Conservation (phyloP, 2,329 filamentous ascomycete genomes). For the Lachnellula subtilissima region DNA sequence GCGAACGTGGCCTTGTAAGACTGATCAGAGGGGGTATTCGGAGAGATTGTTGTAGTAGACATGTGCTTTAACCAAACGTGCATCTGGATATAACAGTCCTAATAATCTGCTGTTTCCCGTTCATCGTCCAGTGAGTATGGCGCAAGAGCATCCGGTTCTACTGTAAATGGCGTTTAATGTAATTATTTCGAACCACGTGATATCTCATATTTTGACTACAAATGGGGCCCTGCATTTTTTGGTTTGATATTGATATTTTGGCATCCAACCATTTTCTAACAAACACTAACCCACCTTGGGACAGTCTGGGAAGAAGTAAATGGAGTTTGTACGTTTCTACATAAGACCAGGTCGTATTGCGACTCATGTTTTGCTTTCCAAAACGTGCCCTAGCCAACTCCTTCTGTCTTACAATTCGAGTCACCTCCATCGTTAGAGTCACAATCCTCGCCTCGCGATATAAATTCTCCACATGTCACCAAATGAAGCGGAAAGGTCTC, state of each 20-base stretch:
- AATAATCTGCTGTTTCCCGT: background rate
- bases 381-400: background rate
- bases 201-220: too few relatives aligned
- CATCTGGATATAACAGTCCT: background rate
- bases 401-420: slow-evolving; percentile 13
- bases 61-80: background rate
- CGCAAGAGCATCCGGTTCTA: background rate
- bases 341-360: background rate
- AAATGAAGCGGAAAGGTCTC: slow-evolving; percentile 32
- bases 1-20: slow-evolving; percentile 7
- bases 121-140: background rate
- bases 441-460: slow-evolving; percentile 2
- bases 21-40: slow-evolving; percentile 1
- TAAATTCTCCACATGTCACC: slow-evolving; percentile 15
- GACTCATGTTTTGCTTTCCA: slow-evolving; percentile 1
- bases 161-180: too few relatives aligned
- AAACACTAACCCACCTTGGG: too few relatives aligned
- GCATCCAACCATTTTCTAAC: too few relatives aligned
- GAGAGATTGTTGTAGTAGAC: background rate
- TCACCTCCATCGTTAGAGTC: slow-evolving; percentile 16
- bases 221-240: too few relatives aligned
- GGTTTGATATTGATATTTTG: too few relatives aligned
- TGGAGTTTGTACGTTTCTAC: too few relatives aligned
- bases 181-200: too few relatives aligned
- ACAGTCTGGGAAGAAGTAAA: too few relatives aligned